Evolutionary conservation across 2,329 filamentous ascomycete genomes (phyloP).

Genomic region (Xylaria sp.): DNA sequence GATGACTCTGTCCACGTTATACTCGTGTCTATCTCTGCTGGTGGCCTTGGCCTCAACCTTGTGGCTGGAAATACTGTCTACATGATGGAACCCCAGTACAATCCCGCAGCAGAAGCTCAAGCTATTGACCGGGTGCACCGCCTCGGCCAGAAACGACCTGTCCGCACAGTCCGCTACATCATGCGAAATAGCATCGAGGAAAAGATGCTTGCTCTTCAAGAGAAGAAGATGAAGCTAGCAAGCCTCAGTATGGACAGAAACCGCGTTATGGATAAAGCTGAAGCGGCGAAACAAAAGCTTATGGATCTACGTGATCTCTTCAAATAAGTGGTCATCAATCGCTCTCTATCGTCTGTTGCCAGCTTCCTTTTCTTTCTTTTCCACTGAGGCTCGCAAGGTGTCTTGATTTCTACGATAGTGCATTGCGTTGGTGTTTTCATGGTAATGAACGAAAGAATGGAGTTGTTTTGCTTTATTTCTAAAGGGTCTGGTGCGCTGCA

Average conservation of each 20-base stretch:
- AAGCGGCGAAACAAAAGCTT: slow-evolving; percentile 68
- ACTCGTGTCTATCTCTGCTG: slow-evolving; percentile 89
- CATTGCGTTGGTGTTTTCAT: slow-evolving; percentile 29
- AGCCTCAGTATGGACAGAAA: slow-evolving; percentile 79
- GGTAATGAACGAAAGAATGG: slow-evolving; percentile 4
- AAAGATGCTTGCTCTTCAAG: slow-evolving; percentile 87
- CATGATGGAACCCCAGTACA: slow-evolving; percentile 98
- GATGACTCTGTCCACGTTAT: slow-evolving; percentile 77
- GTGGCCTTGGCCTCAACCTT: slow-evolving; percentile 88
- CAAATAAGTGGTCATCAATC: slow-evolving; percentile 44
- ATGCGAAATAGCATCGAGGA: slow-evolving; percentile 93
- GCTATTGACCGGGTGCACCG: slow-evolving; percentile 93
- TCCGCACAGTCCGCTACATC: slow-evolving; percentile 86
- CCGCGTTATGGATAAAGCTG: slow-evolving; percentile 54
- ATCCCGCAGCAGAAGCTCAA: slow-evolving; percentile 92
- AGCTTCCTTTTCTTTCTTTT: neutral
- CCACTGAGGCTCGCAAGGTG: neutral
- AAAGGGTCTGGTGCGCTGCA: slow-evolving; percentile 5
- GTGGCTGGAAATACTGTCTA: slow-evolving; percentile 87
- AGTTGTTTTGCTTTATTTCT: slow-evolving; percentile 7
- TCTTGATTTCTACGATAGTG: slow-evolving; percentile 10
- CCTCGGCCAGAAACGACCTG: slow-evolving; percentile 85
- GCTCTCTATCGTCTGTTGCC: neutral
- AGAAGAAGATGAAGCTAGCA: slow-evolving; percentile 91
- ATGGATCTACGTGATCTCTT: slow-evolving; percentile 65